phyloP scores from a whole-genome alignment of 2,329 filamentous ascomycete species.

The Xenosphaeropsis pyriputrescens region DNA sequence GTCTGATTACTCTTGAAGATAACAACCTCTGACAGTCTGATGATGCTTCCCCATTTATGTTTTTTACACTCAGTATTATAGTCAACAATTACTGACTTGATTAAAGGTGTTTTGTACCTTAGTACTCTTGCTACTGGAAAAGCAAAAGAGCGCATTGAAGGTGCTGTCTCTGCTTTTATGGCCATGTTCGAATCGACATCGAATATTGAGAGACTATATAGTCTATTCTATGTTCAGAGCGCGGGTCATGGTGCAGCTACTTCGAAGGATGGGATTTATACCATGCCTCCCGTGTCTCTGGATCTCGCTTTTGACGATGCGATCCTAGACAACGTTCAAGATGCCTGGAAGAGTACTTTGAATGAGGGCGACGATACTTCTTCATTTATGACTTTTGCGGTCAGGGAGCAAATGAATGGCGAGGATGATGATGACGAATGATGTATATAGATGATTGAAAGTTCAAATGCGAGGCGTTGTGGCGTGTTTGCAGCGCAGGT shows the following conservation, averaged over 20 bases:
- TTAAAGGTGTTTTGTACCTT: slow-evolving; percentile 19
- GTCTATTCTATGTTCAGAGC: slow-evolving; percentile 39
- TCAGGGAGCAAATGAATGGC: slow-evolving; percentile 47
- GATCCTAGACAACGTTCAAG: slow-evolving; percentile 48
- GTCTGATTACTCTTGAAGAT: slow-evolving; percentile 90
- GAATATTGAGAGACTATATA: slow-evolving; percentile 23
- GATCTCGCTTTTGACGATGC: slow-evolving; percentile 64
- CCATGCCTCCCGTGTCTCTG: slow-evolving; percentile 40
- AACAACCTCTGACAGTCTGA: slow-evolving; percentile 83
- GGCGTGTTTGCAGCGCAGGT: no score
- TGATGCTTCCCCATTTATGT: slow-evolving; percentile 23
- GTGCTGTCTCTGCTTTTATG: slow-evolving; percentile 27
- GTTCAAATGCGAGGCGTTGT: no score
- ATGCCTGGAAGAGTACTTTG: slow-evolving; percentile 50
- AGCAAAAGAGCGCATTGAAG: slow-evolving; percentile 10
- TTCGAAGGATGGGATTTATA: slow-evolving; percentile 28
- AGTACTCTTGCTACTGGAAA: slow-evolving; percentile 9
- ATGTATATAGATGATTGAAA: no score
- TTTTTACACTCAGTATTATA: slow-evolving; percentile 4
- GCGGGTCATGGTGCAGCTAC: slow-evolving; percentile 12
- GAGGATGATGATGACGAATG: slow-evolving; percentile 39
- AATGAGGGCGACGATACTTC: slow-evolving; percentile 14
- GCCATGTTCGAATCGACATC: neutral
- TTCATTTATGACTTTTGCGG: slow-evolving; percentile 64
- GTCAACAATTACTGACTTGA: slow-evolving; percentile 9